A percentile compares a stretch with the other conserved stretches of the same genome.
phyloP scores from a whole-genome alignment of 768 basidiomycete genomes.

The Lepiota venenata region DNA sequence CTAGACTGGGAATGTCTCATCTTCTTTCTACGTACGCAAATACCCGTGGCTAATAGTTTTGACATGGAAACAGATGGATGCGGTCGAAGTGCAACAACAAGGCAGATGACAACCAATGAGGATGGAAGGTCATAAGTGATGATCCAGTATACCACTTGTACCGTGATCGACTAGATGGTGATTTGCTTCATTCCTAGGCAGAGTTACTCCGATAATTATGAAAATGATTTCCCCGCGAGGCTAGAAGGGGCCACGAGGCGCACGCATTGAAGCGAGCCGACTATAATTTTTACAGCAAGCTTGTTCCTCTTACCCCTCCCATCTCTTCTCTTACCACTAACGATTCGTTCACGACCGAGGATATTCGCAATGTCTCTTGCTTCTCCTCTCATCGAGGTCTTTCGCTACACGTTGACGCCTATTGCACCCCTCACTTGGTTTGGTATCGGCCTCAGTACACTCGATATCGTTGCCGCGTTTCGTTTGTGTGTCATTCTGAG shows the following conservation, averaged over 20 bases:
- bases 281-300: not conserved
- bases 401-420: conserved; percentile 51
- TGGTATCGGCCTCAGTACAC: conserved; percentile 51
- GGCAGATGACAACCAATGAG: too few species aligned
- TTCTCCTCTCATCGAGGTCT: conserved; percentile 45
- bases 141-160: too few species aligned
- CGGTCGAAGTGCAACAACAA: too few species aligned
- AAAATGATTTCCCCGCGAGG: not conserved
- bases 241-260: too few species aligned
- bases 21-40: too few species aligned
- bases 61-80: too few species aligned
- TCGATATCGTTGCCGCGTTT: conserved; percentile 66
- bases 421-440: conserved; percentile 68
- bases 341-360: conserved; percentile 8
- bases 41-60: too few species aligned
- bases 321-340: not conserved
- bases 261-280: too few species aligned
- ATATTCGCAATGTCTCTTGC: conserved; percentile 15
- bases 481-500: conserved; percentile 69
- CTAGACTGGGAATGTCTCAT: too few species aligned
- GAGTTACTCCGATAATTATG: not conserved
- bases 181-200: too few species aligned
- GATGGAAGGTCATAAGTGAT: too few species aligned
- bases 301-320: not conserved
- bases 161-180: too few species aligned